Percentiles rank a stretch among this genome's conserved stretches.
These are phyloP conservation scores for Chlorella sp. DNA, from an alignment of 139 green algal genomes.

Conservation along the genomic window DNA sequence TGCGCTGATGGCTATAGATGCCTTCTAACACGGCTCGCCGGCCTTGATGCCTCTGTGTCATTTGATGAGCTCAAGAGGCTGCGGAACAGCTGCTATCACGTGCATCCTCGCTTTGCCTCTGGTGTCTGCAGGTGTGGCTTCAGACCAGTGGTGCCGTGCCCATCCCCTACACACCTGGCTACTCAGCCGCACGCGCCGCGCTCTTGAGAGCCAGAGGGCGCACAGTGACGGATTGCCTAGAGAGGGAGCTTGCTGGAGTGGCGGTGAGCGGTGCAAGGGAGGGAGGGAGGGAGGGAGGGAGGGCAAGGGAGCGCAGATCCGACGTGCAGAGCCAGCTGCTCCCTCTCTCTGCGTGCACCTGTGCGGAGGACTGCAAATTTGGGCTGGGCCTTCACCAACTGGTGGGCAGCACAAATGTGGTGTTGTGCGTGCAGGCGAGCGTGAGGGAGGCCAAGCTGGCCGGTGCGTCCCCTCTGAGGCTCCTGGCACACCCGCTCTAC, in stretches of 20 bases:
- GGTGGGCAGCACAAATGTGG: neutral
- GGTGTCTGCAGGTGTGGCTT: slow-evolving; percentile 1
- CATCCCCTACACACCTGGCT: neutral
- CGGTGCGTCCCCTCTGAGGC: neutral
- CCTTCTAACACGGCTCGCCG: too few species aligned
- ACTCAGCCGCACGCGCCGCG: neutral
- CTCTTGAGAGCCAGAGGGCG: neutral
- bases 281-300: too few species aligned
- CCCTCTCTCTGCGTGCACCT: too few species aligned
- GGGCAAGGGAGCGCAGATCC: too few species aligned
- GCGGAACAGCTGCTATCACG: too few species aligned
- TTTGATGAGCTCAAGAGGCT: too few species aligned
- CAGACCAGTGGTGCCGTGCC: neutral
- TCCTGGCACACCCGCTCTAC: neutral
- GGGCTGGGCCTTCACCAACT: neutral
- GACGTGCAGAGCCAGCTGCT: too few species aligned
- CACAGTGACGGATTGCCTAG: neutral
- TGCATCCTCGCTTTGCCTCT: too few species aligned
- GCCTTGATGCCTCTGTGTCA: too few species aligned
- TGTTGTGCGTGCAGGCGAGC: neutral
- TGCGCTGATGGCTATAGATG: too few species aligned
- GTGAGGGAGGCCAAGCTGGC: neutral
- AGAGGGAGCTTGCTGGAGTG: neutral
- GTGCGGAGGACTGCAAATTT: neutral
- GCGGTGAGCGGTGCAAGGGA: neutral